phyloP scores from a whole-genome alignment of 306 rosid species.

The Biancaea sappan region DNA sequence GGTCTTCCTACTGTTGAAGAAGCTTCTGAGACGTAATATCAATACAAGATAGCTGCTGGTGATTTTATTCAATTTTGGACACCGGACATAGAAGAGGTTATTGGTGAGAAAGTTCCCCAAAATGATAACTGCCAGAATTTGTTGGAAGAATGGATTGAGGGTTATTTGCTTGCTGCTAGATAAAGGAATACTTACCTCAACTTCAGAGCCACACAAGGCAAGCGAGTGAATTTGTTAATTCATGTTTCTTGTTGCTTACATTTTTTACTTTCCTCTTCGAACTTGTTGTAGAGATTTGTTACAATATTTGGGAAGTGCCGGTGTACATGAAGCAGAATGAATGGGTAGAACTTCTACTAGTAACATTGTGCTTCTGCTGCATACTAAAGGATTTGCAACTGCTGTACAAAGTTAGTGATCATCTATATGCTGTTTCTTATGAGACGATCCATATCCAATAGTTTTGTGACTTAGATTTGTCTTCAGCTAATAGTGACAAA shows the following conservation, averaged over 20 bases:
- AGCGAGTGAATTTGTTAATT: slow-evolving; percentile 65
- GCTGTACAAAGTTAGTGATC: slow-evolving; percentile 40
- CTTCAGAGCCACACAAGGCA: slow-evolving; percentile 38
- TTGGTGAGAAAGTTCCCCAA: slow-evolving; percentile 21
- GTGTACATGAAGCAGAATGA: slow-evolving; percentile 47
- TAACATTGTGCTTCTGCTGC: slow-evolving; percentile 38
- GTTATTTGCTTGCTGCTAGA: slow-evolving; percentile 39
- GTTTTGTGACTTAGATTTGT: slow-evolving; percentile 2
- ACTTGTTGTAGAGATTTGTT: slow-evolving; percentile 64
- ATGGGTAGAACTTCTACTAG: slow-evolving; percentile 37
- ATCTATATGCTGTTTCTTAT: slow-evolving; percentile 26
- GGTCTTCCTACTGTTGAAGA: slow-evolving; percentile 77
- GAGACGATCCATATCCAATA: background rate
- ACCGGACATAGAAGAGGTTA: slow-evolving; percentile 33
- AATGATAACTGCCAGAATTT: slow-evolving; percentile 28
- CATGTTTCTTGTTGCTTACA: slow-evolving; percentile 60
- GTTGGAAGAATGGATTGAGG: slow-evolving; percentile 32
- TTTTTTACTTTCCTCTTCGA: slow-evolving; percentile 44
- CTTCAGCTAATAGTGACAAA: background rate
- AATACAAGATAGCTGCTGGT: background rate
- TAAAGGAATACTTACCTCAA: slow-evolving; percentile 36
- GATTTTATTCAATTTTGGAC: slow-evolving; percentile 39
- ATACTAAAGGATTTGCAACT: slow-evolving; percentile 42
- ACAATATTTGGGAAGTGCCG: slow-evolving; percentile 48
- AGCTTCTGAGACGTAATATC: slow-evolving; percentile 61